phyloP scores from a whole-genome alignment of 1,284 basidiomycete genomes.

The Chalciporus piperatoides region DNA sequence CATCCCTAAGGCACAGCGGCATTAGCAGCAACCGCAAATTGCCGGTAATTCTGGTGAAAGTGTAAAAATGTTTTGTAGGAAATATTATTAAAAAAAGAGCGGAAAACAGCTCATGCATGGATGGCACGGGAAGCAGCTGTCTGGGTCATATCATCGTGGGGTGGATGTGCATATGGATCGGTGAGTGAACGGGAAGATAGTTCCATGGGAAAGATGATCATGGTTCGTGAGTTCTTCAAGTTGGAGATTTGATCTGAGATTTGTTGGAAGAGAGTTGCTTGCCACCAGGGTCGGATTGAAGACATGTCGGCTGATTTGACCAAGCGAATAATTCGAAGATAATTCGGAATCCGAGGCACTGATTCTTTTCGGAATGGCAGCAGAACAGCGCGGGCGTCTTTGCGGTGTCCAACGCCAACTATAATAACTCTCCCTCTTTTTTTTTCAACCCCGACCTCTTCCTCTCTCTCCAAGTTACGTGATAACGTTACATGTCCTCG shows the following conservation, averaged over 20 bases:
- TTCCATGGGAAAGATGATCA: slow-evolving; percentile 17
- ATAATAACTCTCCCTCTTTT: slow-evolving; percentile 34
- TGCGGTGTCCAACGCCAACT: slow-evolving; percentile 24
- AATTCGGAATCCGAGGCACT: slow-evolving; percentile 43
- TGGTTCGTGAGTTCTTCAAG: slow-evolving; percentile 25
- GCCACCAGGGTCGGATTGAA: slow-evolving; percentile 44
- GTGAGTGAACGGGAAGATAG: background rate
- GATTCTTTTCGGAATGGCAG: slow-evolving; percentile 26
- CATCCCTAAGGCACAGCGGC: slow-evolving; percentile 31
- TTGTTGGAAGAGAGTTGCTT: slow-evolving; percentile 26
- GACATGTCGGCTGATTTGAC: slow-evolving; percentile 47
- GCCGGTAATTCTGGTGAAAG: slow-evolving; percentile 19
- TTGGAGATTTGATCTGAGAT: slow-evolving; percentile 34
- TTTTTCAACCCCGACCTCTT: slow-evolving; percentile 34
- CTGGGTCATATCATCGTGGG: background rate
- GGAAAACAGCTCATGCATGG: background rate
- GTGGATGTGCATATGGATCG: background rate
- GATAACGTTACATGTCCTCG: slow-evolving; percentile 40
- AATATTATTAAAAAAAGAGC: background rate
- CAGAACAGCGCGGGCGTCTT: slow-evolving; percentile 25
- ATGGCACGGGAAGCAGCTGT: background rate
- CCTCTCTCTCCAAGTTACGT: slow-evolving; percentile 35
- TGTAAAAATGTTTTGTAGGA: background rate
- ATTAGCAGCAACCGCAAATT: slow-evolving; percentile 28
- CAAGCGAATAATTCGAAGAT: slow-evolving; percentile 49